Evolutionary conservation across 2,329 filamentous ascomycete genomes (phyloP), one percentile per base, ranked within the genome.

Genomic region (Phialocephala sp.): DNA sequence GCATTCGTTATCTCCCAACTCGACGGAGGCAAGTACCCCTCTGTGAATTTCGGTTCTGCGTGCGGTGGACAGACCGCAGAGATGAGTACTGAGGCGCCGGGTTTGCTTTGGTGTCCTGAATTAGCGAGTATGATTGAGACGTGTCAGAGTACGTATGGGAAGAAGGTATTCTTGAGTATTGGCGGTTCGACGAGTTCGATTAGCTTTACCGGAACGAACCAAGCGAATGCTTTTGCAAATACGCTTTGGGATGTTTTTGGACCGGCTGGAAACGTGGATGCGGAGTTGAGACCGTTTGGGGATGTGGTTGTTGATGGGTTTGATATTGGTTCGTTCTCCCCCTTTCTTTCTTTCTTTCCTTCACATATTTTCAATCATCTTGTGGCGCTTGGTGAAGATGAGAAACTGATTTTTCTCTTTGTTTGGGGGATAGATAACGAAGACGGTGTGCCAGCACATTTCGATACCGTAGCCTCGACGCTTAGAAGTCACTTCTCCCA

Each of bases 151-250:
- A 54, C 36, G 4, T 70, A 72, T 12, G 78, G 80, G 22, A 80
- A 79, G 62, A 77, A 77, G 24, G 75, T 82, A 0, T 63, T 82
- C 1, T 69, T 82, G 22, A 78, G 76, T 65, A 67, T 82, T 5
- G 77, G 77, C 15, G 75, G 76, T 8, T 71, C 74, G 5, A 67
- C 60, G 1, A 71, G 71, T 1, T 69, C 68, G n/a, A 72, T 76
- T 6, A 67, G 64, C 54, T 79, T 80, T 62, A 32, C 64, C 2
- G 72, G 65, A 11, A 68, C 67, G 5, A 59, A 50, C 4, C 67
- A 79, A 55, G 78, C 78, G 9, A 65, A 32, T 3, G 39, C 68
- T 11, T 77, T 78, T 66, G 77, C 75, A 3, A 59, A 67, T 43
- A 71, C 71, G 12, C 63, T 80, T 0, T 80, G 78, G 79, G 60